Base-by-base conservation (phyloP, 345 rosid species). In the Mercurialis annua region DNA sequence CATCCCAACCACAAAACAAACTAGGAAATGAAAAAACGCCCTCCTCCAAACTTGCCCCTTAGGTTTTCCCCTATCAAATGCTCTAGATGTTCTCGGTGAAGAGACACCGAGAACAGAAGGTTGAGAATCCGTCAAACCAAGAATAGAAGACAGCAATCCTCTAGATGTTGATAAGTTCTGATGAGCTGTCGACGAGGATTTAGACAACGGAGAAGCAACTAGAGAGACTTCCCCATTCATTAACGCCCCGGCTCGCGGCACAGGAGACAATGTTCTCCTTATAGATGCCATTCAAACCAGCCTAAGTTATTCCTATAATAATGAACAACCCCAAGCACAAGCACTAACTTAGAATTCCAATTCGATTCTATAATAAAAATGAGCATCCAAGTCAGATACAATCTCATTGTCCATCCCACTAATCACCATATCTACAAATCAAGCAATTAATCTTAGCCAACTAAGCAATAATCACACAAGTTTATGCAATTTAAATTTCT, bases 251-350 rank as follows among this genome's bases (percentile, higher is more conserved):
- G 77, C 76, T 56, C 83, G 70, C 51, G 87, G 83, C 50, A 87
- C 76, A 0, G 88, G 90, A 50, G 85, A 82, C 69, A 79, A 61
- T 34, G 87, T 72, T 75, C 90, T 82, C 75, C 88, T 80, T 62
- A 87, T 80, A 51, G 90, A 85, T 61, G 90, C 84, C 92, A 85
- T 85, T n/a, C 59, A 43, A n/a, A 78, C 27, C 40, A 77, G 75
- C 44, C 69, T 15, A 58, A n/a, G 36, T 2, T 12, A 3, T 3
- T 57, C 20, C 15, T 36, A 38, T 10, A n/a, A n/a, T n/a, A n/a
- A n/a, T n/a, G n/a, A n/a, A n/a, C 1, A 8, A 43, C 36, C 43
- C 49, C 2, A 54, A 48, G 9, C n/a, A n/a, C n/a, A 43, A 6
- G 26, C 48, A 43, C 16, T 46, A 42, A 50, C 46, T 52, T 34